A percentile compares a stretch with the other conserved stretches of the same genome.
These are phyloP conservation scores for Metschnikowia koreensis DNA, from an alignment of 805 yeast species.

Conservation along the genomic window DNA sequence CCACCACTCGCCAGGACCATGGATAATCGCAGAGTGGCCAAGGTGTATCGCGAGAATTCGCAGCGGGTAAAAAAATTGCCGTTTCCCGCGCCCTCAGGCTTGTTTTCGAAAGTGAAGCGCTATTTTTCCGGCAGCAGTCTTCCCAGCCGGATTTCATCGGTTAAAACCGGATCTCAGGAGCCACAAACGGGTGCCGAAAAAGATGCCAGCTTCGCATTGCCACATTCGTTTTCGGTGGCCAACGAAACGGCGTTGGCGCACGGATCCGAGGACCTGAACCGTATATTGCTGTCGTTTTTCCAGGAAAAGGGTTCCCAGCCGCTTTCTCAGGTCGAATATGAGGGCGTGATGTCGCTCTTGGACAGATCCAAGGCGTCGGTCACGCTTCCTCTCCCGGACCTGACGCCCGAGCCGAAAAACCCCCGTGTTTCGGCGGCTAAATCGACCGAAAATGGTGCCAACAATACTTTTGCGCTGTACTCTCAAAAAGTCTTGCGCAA, in stretches of 20 bases:
- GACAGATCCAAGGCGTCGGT: slow-evolving; percentile 20
- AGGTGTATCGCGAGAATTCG: slow-evolving; percentile 26
- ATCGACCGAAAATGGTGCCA: slow-evolving; percentile 3
- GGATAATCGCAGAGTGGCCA: slow-evolving; percentile 37
- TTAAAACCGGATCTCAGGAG: neutral
- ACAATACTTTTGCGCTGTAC: slow-evolving; percentile 23
- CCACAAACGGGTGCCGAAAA: neutral
- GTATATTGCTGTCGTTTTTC: slow-evolving; percentile 66
- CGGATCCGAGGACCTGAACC: slow-evolving; percentile 39
- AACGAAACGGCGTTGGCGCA: slow-evolving; percentile 12
- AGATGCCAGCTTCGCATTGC: slow-evolving; percentile 12
- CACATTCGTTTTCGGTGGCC: slow-evolving; percentile 11
- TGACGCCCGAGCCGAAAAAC: slow-evolving; percentile 2
- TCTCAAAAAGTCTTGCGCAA: slow-evolving; percentile 30
- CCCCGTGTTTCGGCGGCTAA: neutral
- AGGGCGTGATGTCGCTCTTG: slow-evolving; percentile 71
- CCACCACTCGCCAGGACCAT: slow-evolving; percentile 15
- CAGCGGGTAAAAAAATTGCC: slow-evolving; percentile 22
- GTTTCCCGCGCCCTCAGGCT: slow-evolving; percentile 22
- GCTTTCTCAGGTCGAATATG: slow-evolving; percentile 69
- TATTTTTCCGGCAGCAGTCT: slow-evolving; percentile 21
- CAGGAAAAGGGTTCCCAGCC: slow-evolving; percentile 73
- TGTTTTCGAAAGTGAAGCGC: slow-evolving; percentile 29
- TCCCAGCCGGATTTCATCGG: slow-evolving; percentile 3
- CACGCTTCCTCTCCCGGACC: slow-evolving; percentile 16